Evolutionary conservation across 352 stramenopile species (phyloP).

Genomic region (Peronospora farinosa): DNA sequence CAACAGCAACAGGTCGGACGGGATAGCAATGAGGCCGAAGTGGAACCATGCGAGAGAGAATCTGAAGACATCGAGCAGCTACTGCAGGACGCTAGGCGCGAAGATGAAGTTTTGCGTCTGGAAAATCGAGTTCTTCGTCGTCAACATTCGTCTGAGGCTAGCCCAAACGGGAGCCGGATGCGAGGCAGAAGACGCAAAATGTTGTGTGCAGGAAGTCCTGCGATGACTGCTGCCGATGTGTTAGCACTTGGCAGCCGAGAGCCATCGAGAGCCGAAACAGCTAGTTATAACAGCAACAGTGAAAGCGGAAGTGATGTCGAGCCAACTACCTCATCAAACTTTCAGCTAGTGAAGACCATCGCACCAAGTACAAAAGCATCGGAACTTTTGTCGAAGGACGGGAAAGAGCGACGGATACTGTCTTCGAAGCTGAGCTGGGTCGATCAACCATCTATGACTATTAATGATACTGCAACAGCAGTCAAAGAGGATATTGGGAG

Average conservation of each 20-base stretch:
- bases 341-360: conserved; percentile 10
- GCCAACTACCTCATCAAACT: not conserved
- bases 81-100: conserved; percentile 32
- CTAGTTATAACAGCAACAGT: conserved; percentile 12
- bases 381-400: not conserved
- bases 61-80: conserved; percentile 25
- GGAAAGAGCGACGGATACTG: conserved; percentile 18
- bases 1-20: conserved; percentile 8
- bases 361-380: not conserved
- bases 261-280: not conserved
- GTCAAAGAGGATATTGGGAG: conserved; percentile 1
- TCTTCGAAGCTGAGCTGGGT: conserved; percentile 24
- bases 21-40: conserved; percentile 9
- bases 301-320: conserved; percentile 15
- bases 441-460: conserved; percentile 9
- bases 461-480: not conserved
- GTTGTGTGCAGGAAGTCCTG: conserved; percentile 7
- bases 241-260: conserved; percentile 18
- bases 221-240: conserved; percentile 24
- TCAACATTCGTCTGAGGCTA: conserved; percentile 9
- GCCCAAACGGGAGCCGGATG: not conserved
- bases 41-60: conserved; percentile 8
- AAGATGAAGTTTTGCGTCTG: conserved; percentile 29
- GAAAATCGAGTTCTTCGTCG: conserved; percentile 36
- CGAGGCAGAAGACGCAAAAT: conserved; percentile 18